Base-by-base conservation (phyloP, 2,329 filamentous ascomycete genomes). In the Lachnellula hyalina region DNA sequence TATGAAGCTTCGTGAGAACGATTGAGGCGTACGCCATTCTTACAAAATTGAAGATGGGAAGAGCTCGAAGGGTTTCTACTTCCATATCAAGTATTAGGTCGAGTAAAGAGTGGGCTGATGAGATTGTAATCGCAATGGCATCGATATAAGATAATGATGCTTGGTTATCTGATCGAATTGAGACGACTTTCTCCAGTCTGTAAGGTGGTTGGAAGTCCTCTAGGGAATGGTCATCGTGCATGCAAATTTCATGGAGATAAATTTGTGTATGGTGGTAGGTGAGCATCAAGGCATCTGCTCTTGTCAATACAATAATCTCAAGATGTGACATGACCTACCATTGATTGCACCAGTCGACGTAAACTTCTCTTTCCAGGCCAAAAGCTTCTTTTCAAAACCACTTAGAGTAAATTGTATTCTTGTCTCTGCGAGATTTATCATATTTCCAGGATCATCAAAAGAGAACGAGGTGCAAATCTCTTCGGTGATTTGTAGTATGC, bases 231-330 rank as follows among this genome's bases (percentile, higher is more conserved):
- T 83, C 78, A 14, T 79, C 70, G 57, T 82, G 70, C 67, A 84
- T 76, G 5, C 75, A 75, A 41, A 81, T 73, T 64, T 84, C 82
- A 60, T 84, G 78, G 46, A 83, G 73, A 61, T 77, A 82, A 3
- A 83, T 69, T 52, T 75, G 76, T 35, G 78, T 64, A n/a, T 76
- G 72, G 56, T 76, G 70, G 55, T 80, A 75, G 48, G 75, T 71
- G 4, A 80, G 21, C 21, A 60, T 41, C 23, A 65, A 28, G 8
- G 58, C 47, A 49, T 60, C 60, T 61, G 21, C 23, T 12, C 34
- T 8, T 9, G 11, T 59, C n/a, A 60, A 51, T 41, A 25, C 4
- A 23, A 15, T 41, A 12, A 48, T n/a, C 4, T 19, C 8, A 42
- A 21, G 17, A 46, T 25, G 19, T 12, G 19, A 15, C 3, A 6